Conservation (phyloP, 2,329 filamentous ascomycete genomes). For the Cercospora zeae-maydis region DNA sequence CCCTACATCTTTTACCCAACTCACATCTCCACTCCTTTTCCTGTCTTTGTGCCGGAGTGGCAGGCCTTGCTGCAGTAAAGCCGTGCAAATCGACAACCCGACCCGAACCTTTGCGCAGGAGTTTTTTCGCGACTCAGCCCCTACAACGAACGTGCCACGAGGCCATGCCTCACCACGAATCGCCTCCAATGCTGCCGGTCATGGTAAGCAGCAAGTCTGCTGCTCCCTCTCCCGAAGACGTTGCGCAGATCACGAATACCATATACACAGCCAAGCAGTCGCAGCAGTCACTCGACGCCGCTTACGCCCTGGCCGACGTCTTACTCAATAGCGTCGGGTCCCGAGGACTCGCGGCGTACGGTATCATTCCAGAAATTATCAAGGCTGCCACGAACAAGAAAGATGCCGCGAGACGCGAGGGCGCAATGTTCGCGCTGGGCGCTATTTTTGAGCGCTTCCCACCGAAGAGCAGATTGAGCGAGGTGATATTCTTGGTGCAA, state of each 20-base stretch:
- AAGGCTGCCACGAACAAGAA: constrained; percentile 93
- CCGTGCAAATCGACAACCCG: background rate
- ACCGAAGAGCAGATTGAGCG: constrained; percentile 69
- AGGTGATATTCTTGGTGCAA: constrained; percentile 77
- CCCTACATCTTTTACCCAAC: background rate
- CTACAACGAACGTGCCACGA: background rate
- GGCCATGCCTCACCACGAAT: constrained; percentile 50
- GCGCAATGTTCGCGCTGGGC: constrained; percentile 90
- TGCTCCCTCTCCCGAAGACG: constrained; percentile 47
- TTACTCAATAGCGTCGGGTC: constrained; percentile 63
- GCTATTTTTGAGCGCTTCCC: constrained; percentile 91
- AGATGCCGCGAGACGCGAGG: constrained; percentile 77
- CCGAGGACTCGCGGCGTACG: constrained; percentile 60
- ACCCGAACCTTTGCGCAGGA: background rate
- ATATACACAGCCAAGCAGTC: constrained; percentile 52
- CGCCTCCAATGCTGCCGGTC: constrained; percentile 48
- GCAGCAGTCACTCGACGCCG: constrained; percentile 57
- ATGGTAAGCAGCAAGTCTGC: constrained; percentile 45
- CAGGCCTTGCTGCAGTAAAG: background rate
- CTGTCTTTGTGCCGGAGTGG: background rate
- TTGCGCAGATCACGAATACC: constrained; percentile 42
- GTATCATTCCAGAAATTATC: constrained; percentile 60
- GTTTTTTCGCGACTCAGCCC: background rate
- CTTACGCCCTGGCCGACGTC: constrained; percentile 62
- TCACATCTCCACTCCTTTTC: constrained; percentile 1